phyloP scores from a whole-genome alignment of 1,284 basidiomycete species.

The Takashimella koratensis region DNA sequence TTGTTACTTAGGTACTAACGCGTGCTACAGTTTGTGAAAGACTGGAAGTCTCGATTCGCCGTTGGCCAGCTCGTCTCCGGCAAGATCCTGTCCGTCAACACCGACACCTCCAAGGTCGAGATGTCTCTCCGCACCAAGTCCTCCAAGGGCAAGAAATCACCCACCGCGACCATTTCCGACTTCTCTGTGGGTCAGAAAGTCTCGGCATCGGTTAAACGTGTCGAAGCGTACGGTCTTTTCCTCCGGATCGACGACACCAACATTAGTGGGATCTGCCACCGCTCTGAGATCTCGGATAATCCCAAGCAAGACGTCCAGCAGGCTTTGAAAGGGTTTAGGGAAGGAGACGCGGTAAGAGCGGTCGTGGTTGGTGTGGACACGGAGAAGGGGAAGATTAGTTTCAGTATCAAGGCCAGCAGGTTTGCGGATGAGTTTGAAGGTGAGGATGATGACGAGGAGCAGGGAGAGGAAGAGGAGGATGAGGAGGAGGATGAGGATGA shows the following conservation, averaged over 20 bases:
- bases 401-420: constrained; percentile 86
- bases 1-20: background rate
- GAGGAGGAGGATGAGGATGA: constrained; percentile 43
- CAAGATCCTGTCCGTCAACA: constrained; percentile 70
- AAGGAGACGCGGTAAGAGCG: constrained; percentile 82
- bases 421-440: constrained; percentile 56
- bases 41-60: constrained; percentile 83
- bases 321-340: constrained; percentile 76
- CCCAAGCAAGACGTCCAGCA: constrained; percentile 69
- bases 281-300: constrained; percentile 84
- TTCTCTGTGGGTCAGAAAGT: constrained; percentile 71
- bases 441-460: constrained; percentile 33
- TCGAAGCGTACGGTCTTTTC: constrained; percentile 89
- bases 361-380: constrained; percentile 67
- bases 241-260: constrained; percentile 79
- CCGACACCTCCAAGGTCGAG: constrained; percentile 71
- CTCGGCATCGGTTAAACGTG: constrained; percentile 63
- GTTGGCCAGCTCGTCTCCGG: constrained; percentile 82
- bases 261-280: constrained; percentile 88
- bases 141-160: constrained; percentile 48
- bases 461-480: constrained; percentile 24
- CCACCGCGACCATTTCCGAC: constrained; percentile 53
- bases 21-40: constrained; percentile 73
- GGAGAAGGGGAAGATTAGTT: constrained; percentile 73
- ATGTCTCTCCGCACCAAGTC: constrained; percentile 69